Conservation (phyloP, 108 stramenopile species). For the Nitzschia putrida region DNA sequence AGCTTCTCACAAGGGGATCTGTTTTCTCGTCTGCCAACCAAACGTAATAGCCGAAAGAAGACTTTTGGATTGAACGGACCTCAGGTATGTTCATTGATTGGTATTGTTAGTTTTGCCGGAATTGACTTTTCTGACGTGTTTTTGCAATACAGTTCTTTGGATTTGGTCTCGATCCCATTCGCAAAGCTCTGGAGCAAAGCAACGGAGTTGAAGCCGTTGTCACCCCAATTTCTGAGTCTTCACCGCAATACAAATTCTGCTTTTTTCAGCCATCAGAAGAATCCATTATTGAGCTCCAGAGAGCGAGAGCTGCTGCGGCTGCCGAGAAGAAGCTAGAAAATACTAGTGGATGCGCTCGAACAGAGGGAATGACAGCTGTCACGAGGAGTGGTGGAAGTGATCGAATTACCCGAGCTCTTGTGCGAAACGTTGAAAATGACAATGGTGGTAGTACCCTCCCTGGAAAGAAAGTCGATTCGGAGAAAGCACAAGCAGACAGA, state of each 20-base stretch:
- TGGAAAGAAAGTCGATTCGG: conserved; percentile 30
- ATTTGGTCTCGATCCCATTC: conserved; percentile 59
- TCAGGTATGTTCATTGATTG: conserved; percentile 33
- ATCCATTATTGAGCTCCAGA: conserved; percentile 55
- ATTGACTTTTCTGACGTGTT: not conserved
- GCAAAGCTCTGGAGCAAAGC: conserved; percentile 45
- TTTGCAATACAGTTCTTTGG: conserved; percentile 62
- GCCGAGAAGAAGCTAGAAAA: conserved; percentile 70
- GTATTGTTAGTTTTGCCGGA: not conserved
- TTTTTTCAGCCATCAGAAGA: conserved; percentile 50
- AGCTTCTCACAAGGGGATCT: conserved; percentile 62
- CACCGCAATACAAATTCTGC: conserved; percentile 57
- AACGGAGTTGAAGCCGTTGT: conserved; percentile 56
- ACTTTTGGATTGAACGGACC: conserved; percentile 67
- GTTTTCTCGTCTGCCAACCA: conserved; percentile 50
- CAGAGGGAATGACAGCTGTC: conserved; percentile 64
- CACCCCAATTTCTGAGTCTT: conserved; percentile 42
- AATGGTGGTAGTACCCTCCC: conserved; percentile 16
- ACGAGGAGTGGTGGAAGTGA: conserved; percentile 54
- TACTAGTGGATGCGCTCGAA: conserved; percentile 64
- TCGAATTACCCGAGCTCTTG: conserved; percentile 72
- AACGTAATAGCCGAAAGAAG: conserved; percentile 38
- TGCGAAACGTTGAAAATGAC: conserved; percentile 54
- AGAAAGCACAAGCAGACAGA: conserved; percentile 46
- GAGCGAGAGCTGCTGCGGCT: conserved; percentile 57